Conservation (phyloP, 225 moss, liverwort and hornwort genomes). For the Pseudisothecium myosuroides region DNA sequence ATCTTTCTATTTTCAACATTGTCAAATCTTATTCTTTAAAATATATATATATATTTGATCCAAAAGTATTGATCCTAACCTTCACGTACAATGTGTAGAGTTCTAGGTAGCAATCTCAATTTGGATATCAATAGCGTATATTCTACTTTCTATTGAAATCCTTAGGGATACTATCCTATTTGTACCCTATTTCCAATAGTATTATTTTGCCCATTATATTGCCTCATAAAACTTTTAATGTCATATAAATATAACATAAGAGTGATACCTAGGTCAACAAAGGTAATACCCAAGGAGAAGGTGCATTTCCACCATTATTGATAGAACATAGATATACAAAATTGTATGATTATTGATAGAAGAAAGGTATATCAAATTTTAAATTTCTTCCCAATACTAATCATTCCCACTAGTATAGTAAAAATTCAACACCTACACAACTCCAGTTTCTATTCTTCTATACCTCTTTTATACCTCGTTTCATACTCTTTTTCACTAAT, state of each 20-base stretch:
- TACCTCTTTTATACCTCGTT: no score
- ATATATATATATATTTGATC: neutral
- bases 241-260: no score
- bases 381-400: neutral
- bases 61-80: accelerated
- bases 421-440: accelerated
- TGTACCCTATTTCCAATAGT: accelerated
- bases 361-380: neutral
- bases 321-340: neutral
- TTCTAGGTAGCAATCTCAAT: neutral
- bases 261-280: neutral
- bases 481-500: neutral
- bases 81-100: accelerated
- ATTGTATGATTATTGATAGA: neutral
- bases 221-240: accelerated
- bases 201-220: neutral
- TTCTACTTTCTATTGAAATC: accelerated
- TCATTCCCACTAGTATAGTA: accelerated
- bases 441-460: neutral
- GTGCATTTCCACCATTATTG: neutral
- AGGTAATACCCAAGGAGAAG: accelerated
- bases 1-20: neutral
- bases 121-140: accelerated
- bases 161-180: accelerated
- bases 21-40: accelerated